A percentile compares a stretch with the other conserved stretches of the same genome.
These are phyloP conservation scores for Tetragonia tetragonoides DNA, from an alignment of 148 eudicot species.

Conservation along the genomic window DNA sequence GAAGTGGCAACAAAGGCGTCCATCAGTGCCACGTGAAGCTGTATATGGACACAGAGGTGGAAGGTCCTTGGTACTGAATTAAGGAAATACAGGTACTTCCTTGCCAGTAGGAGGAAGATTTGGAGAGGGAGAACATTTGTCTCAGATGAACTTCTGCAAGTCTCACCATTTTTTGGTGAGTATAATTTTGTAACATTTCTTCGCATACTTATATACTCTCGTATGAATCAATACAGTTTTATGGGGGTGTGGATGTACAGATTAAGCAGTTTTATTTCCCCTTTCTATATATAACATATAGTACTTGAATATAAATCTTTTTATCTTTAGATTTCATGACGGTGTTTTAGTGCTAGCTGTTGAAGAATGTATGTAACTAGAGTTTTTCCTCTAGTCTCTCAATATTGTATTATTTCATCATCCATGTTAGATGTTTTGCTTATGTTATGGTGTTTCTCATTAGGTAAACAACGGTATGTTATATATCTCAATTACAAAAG, in stretches of 20 bases:
- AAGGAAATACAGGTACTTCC: not conserved
- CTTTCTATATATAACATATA: conserved; percentile 7
- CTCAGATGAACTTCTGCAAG: conserved; percentile 7
- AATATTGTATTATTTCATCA: too few relatives aligned
- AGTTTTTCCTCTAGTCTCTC: too few relatives aligned
- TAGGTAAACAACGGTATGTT: too few relatives aligned
- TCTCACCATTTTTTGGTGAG: conserved; percentile 23
- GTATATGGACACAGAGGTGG: conserved; percentile 8
- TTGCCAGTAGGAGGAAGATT: conserved; percentile 16
- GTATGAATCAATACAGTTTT: conserved; percentile 12
- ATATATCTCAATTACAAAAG: too few relatives aligned
- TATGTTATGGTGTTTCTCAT: too few relatives aligned
- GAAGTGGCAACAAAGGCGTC: conserved; percentile 18
- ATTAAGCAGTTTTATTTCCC: conserved; percentile 21
- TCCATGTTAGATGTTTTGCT: too few relatives aligned
- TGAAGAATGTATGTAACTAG: not conserved
- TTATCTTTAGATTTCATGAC: not conserved
- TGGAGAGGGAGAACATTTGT: conserved; percentile 18
- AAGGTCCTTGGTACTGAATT: not conserved
- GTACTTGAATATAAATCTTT: not conserved
- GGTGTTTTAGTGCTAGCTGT: conserved; percentile 9
- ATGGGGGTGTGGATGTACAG: conserved; percentile 32
- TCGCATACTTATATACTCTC: conserved; percentile 2
- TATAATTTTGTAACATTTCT: conserved; percentile 30
- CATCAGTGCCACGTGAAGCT: conserved; percentile 23